phyloP scores from a whole-genome alignment of 1,284 basidiomycete genomes.

The Cystobasidium slooffiae region DNA sequence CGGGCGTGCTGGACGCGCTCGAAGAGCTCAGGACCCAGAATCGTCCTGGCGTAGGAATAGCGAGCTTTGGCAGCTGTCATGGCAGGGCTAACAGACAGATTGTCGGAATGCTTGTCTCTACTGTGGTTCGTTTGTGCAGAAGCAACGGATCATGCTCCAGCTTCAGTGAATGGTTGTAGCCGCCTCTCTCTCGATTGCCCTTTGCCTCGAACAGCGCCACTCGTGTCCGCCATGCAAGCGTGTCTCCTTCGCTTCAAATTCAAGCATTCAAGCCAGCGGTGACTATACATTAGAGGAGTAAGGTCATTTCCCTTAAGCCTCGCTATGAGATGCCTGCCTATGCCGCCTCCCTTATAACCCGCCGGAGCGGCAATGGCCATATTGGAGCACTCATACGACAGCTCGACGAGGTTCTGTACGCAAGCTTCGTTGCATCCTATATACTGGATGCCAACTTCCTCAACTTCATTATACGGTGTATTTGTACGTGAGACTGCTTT shows the following conservation, averaged over 20 bases:
- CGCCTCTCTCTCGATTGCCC: not conserved
- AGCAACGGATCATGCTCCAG: too few relatives aligned
- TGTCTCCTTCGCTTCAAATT: not conserved
- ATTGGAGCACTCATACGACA: slow-evolving; percentile 22
- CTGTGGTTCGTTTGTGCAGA: too few relatives aligned
- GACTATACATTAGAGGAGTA: too few relatives aligned
- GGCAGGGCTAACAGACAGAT: not conserved
- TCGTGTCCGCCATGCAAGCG: not conserved
- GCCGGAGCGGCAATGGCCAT: slow-evolving; percentile 26
- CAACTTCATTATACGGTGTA: slow-evolving; percentile 19
- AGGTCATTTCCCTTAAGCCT: not conserved
- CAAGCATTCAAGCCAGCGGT: not conserved
- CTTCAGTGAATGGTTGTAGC: too few relatives aligned
- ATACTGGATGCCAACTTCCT: slow-evolving; percentile 43
- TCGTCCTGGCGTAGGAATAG: slow-evolving; percentile 46
- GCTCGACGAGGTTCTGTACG: slow-evolving; percentile 33
- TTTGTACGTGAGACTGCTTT: slow-evolving; percentile 14
- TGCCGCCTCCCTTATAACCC: slow-evolving; percentile 13
- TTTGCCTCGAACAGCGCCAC: not conserved
- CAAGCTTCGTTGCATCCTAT: slow-evolving; percentile 30
- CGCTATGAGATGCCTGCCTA: slow-evolving; percentile 28
- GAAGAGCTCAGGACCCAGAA: slow-evolving; percentile 50
- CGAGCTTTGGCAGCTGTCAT: slow-evolving; percentile 38
- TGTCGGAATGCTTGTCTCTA: not conserved
- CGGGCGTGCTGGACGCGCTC: slow-evolving; percentile 44